Percentiles rank a stretch among this genome's conserved stretches.
These are phyloP conservation scores for Eremomyces bilateralis DNA, from an alignment of 495 filamentous ascomycete genomes.

Conservation along the genomic window DNA sequence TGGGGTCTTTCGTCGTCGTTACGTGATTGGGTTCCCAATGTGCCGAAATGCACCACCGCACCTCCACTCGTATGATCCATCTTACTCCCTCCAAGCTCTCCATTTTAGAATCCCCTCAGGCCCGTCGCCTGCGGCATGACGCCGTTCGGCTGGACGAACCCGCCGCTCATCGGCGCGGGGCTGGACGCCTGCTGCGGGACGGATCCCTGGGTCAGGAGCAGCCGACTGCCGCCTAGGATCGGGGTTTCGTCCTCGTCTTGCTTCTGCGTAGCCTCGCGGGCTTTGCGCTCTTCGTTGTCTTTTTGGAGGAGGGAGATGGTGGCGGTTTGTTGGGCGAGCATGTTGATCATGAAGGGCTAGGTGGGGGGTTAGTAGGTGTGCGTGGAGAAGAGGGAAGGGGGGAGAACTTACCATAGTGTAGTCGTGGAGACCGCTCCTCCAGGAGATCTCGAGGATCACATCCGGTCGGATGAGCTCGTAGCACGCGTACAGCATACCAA, in stretches of 20 bases:
- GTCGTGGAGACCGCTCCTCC: conserved; percentile 86
- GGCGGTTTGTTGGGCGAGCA: conserved; percentile 71
- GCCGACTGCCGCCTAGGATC: conserved; percentile 72
- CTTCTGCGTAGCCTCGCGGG: conserved; percentile 63
- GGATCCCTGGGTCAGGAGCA: conserved; percentile 96
- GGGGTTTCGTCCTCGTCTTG: conserved; percentile 81
- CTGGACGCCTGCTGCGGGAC: conserved; percentile 29
- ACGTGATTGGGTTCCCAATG: too few species aligned
- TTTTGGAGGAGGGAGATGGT: conserved; percentile 71
- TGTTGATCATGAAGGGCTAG: conserved; percentile 92
- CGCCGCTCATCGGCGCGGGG: conserved; percentile 16
- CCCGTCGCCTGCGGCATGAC: conserved; percentile 22
- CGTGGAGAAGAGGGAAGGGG: not conserved
- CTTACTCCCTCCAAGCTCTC: too few species aligned
- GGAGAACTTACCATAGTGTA: conserved; percentile 55
- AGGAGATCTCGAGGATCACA: conserved; percentile 85
- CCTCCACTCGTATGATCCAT: too few species aligned
- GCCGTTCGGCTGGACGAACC: conserved; percentile 21
- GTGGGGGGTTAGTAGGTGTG: conserved; percentile 7
- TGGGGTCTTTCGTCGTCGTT: too few species aligned
- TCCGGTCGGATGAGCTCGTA: conserved; percentile 91
- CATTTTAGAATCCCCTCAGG: conserved; percentile 18
- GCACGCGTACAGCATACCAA: conserved; percentile 96
- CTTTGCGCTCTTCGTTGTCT: conserved; percentile 95
- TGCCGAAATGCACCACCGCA: too few species aligned